These are phyloP conservation scores for Clitoria ternatea DNA, from an alignment of 306 rosid genomes.

Conservation along the genomic window DNA sequence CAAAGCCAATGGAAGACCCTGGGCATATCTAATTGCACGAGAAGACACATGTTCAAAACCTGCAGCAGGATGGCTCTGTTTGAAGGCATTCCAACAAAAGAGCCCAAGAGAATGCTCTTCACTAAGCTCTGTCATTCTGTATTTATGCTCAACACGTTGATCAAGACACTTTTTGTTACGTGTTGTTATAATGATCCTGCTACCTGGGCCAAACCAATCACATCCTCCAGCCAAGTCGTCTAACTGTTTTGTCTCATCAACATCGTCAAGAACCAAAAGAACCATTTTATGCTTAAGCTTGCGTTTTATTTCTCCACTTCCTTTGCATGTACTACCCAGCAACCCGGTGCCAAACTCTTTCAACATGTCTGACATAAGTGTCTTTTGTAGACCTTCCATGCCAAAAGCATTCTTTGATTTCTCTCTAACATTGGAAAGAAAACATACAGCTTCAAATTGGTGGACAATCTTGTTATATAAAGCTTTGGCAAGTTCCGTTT, in stretches of 20 bases:
- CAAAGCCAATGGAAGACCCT: conserved; percentile 12
- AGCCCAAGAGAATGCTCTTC: background rate
- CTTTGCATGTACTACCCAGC: background rate
- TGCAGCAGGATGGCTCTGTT: background rate
- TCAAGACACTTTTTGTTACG: conserved; percentile 3
- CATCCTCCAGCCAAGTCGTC: conserved; percentile 8
- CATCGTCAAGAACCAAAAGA: conserved; percentile 28
- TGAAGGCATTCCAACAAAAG: conserved; percentile 12
- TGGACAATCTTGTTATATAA: conserved; percentile 7
- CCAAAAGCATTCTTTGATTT: background rate
- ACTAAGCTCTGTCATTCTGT: background rate
- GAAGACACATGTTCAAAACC: background rate
- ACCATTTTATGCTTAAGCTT: background rate
- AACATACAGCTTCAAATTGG: conserved; percentile 17
- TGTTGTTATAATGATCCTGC: conserved; percentile 17
- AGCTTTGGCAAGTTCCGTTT: conserved; percentile 20
- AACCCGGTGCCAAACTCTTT: background rate
- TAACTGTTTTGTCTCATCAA: background rate
- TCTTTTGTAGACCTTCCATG: background rate
- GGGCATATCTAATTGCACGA: background rate
- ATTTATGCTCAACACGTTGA: background rate
- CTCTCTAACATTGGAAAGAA: background rate
- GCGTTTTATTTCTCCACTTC: background rate
- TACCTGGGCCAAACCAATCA: conserved; percentile 20
- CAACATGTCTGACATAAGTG: background rate